Evolutionary conservation across 2,329 filamentous ascomycete genomes (phyloP), one percentile per base, ranked within the genome.

Genomic region (Colletotrichum truncatum): DNA sequence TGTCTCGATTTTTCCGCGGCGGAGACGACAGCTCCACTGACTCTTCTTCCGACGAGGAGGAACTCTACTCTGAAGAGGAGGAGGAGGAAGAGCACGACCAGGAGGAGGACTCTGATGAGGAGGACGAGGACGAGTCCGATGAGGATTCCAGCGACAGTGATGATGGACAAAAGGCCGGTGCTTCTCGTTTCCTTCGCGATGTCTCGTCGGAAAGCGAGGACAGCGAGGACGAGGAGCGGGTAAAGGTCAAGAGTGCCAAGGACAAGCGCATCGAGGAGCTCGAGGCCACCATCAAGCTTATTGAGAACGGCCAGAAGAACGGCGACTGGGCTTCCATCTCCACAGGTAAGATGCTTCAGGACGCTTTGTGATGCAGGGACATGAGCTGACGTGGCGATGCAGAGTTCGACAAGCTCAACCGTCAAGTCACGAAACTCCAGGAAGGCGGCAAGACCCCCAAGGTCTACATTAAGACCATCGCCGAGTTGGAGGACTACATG

Each of bases 1-100:
- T 95, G 92, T 98, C 96, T 87, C 92, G 94, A 85, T 99, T 98
- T 84, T 98, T 98, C 87, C 92, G 93, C 81, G 92, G 92, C 80
- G 92, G 91, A 76, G 85, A 87, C 84, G 94, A 97, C 82, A 98
- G 94, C 89, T 97, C 95, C 76, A 93, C 89, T 86, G 94, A 98
- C 82, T 94, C 89, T 84, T 93, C 93, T 87, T 97, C 93, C 75
- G 95, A 98, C 74, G 95, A 98, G 86, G 94, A 98, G 84, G 91
- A 94, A 82, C 91, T 97, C 82, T 97, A 97, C 89, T 89, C 87
- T 73, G 91, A 91, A 73, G 90, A 90, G 80, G 91, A 93, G 78
- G 87, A 90, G 75, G 82, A 89, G 79, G 77, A 78, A 73, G 73
- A 78, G 68, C 81, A 82, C 28, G 80, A 84, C 46, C 82, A 82